Conservation (phyloP, 176 grass and related monocot genomes). For the Zoysia pacifica region DNA sequence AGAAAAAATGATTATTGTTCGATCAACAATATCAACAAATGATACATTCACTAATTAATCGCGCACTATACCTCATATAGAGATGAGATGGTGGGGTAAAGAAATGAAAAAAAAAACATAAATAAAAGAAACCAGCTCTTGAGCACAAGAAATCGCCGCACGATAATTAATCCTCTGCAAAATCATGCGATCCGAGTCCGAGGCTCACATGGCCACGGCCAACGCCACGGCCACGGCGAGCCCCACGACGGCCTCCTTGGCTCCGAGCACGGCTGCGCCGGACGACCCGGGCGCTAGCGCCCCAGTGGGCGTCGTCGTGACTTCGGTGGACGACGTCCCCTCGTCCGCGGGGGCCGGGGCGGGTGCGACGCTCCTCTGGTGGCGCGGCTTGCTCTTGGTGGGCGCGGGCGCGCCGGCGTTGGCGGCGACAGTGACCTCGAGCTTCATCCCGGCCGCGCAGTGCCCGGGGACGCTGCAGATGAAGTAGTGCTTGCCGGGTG, state of each 20-base stretch:
- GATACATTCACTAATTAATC: no score
- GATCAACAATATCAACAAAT: no score
- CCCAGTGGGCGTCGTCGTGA: neutral
- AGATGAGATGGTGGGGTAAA: no score
- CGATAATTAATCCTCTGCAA: no score
- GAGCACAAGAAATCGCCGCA: no score
- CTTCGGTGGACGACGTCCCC: neutral
- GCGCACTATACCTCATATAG: no score
- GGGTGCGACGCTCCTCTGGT: neutral
- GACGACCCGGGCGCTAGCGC: neutral
- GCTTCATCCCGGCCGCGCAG: constrained; percentile 75
- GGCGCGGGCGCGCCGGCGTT: neutral
- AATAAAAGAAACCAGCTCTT: no score
- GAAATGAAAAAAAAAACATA: no score
- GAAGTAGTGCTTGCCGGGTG: constrained; percentile 69
- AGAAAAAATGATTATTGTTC: no score
- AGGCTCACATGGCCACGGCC: neutral
- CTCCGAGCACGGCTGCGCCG: neutral
- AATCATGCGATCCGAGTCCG: no score
- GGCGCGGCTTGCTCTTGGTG: neutral
- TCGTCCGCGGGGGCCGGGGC: neutral
- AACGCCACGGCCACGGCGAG: neutral
- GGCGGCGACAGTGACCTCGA: constrained; percentile 53
- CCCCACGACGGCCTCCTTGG: neutral
- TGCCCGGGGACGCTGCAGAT: constrained; percentile 72